These are phyloP conservation scores for Syncephalastrum contaminatum DNA, from an alignment of 371 early-diverging fungal species.

Conservation along the genomic window DNA sequence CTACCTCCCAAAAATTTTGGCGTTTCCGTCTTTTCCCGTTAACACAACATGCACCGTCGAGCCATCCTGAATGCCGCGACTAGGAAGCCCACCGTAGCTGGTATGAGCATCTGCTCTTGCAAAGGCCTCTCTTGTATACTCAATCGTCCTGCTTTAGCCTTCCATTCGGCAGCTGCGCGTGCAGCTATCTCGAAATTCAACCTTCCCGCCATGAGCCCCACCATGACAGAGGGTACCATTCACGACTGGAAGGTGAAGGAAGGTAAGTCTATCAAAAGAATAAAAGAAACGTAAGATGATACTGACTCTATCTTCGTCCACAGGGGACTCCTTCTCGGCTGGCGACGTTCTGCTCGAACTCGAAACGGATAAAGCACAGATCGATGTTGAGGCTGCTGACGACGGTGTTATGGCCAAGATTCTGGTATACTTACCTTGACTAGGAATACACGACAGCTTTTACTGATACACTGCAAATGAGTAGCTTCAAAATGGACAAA, in stretches of 20 bases:
- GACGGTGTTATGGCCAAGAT: conserved; percentile 94
- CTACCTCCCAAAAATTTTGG: no score
- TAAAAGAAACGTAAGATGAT: background rate
- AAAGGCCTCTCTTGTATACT: no score
- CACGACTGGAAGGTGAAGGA: conserved; percentile 88
- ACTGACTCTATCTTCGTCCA: conserved; percentile 5
- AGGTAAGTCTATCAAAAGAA: conserved; percentile 36
- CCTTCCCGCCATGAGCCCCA: conserved; percentile 97
- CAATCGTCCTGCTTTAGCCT: conserved; percentile 21
- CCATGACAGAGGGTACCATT: conserved; percentile 96
- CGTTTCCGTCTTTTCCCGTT: no score
- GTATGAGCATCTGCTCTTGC: no score
- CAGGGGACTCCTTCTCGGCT: conserved; percentile 79
- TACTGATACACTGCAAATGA: background rate
- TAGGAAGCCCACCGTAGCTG: no score
- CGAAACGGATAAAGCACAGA: conserved; percentile 97
- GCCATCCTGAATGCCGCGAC: no score
- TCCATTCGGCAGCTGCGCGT: conserved; percentile 59
- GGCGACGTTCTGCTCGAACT: conserved; percentile 92
- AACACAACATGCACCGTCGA: no score
- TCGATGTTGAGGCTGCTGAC: conserved; percentile 95
- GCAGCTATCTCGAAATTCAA: conserved; percentile 69
- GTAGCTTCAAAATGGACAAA: conserved; percentile 58
- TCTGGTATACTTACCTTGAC: conserved; percentile 46
- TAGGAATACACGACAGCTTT: background rate